Base-by-base conservation (phyloP, 1,284 basidiomycete genomes). In the Ganoderma multipileum region DNA sequence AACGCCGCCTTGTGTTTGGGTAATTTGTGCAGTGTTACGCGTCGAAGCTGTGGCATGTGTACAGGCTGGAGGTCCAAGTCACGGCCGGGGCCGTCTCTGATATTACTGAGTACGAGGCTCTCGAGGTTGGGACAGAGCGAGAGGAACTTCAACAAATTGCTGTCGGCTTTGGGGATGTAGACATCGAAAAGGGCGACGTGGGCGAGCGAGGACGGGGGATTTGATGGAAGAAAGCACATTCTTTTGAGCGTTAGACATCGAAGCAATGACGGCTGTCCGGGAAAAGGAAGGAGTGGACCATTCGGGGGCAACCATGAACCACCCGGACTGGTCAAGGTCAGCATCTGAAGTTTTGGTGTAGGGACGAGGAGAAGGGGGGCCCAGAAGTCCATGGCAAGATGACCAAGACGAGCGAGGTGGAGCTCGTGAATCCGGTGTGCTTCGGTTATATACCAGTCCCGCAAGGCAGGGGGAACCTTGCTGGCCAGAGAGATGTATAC, bases 401-500 rank as follows among this genome's bases (percentile, higher is more conserved):
- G 52, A 6, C 52, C 63, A n/a, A 64, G 63, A 11, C 63, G 63
- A 20, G 52, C 55, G 26, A 64, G 52, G n/a, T 64, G 63, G 2
- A 64, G 52, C 52, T 64, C 63, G 41, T 64, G 54, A n/a, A 64
- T 57, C 20, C 63, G 54, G 18, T 50, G n/a, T 41, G 52, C 63
- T 36, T 64, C 63, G 18, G 39, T 39, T 2, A n/a, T 33, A 38
- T 64, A 64, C 63, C 63, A 64, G 44, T 64, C 54, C 23, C 63
- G 52, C 38, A 64, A 11, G 23, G 47, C 47, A 3, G 23, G 23
- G 23, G 47, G 47, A 3, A 50, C 26, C 23, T 50, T 50, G 26
- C 23, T 50, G 23, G 11, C 47, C 14, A 50, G 47, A 26, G 47
- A 26, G 23, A 50, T 50, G 47, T 50, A 50, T 23, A 26, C 47